Conservation (phyloP, 305 asterid genomes). For the Fraxinus xanthoxyloides region DNA sequence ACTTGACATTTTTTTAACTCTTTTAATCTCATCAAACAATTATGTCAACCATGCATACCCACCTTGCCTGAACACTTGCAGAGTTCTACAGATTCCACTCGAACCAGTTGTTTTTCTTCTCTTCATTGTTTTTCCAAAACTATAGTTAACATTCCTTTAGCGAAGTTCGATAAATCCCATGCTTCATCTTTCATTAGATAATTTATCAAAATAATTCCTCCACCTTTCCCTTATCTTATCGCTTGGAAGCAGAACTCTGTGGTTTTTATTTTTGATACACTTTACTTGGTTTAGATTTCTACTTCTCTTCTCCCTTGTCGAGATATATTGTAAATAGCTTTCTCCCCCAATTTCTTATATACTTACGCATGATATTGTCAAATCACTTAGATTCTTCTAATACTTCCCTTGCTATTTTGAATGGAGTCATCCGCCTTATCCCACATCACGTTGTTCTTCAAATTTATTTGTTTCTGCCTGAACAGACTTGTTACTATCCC, state of each 20-base stretch:
- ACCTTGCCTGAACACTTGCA: not conserved
- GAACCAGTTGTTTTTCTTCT: not conserved
- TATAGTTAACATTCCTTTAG: not conserved
- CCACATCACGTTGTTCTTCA: not conserved
- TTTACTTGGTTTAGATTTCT: not conserved
- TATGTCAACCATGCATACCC: not conserved
- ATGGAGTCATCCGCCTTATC: not conserved
- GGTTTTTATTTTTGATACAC: not conserved
- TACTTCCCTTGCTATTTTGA: not conserved
- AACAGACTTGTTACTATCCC: not conserved
- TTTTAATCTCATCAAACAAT: not conserved
- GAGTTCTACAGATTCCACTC: not conserved
- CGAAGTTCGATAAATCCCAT: not conserved
- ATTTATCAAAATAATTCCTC: not conserved
- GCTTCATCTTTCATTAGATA: not conserved
- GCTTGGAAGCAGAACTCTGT: not conserved
- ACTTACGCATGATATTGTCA: not conserved
- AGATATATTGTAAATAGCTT: not conserved
- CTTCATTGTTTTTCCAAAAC: not conserved
- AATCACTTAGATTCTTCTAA: not conserved
- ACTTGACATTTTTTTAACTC: not conserved
- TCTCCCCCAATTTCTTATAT: not conserved
- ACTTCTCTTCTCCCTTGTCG: not conserved
- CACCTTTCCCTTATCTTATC: not conserved
- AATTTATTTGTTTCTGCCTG: not conserved